These are phyloP conservation scores for Rhodotorula sp. DNA, from an alignment of 1,284 basidiomycete genomes.

Conservation along the genomic window DNA sequence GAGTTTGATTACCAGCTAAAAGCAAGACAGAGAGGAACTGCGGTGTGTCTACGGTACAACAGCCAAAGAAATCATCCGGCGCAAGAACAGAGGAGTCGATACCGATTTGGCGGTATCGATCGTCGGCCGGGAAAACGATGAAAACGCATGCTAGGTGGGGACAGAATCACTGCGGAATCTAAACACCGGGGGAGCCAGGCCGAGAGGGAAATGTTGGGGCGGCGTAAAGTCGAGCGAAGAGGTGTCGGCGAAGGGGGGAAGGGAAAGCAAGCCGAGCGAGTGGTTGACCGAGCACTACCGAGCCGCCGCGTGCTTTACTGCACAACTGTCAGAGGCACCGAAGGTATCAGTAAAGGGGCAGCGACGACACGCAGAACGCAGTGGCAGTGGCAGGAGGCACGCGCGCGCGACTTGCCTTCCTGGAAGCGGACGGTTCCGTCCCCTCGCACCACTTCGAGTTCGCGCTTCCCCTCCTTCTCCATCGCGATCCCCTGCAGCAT, in stretches of 20 bases:
- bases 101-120: too few relatives aligned
- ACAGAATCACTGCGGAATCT: too few relatives aligned
- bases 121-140: too few relatives aligned
- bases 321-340: not conserved
- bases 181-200: too few relatives aligned
- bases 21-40: too few relatives aligned
- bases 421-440: constrained; percentile 36
- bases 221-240: not conserved
- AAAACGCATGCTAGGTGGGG: too few relatives aligned
- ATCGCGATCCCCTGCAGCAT: constrained; percentile 39
- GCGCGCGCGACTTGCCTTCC: constrained; percentile 16
- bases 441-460: constrained; percentile 33
- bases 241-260: not conserved
- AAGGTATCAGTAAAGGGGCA: too few relatives aligned
- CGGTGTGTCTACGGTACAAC: too few relatives aligned
- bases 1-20: too few relatives aligned
- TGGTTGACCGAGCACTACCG: not conserved
- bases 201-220: not conserved
- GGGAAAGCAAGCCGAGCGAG: not conserved
- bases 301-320: not conserved
- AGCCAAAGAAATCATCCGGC: too few relatives aligned
- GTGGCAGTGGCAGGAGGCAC: too few relatives aligned
- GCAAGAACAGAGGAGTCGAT: too few relatives aligned
- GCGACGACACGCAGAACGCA: not conserved
- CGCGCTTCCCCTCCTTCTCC: constrained; percentile 40